phyloP scores from a whole-genome alignment of 768 basidiomycete species.

The Lactifluus volemus region DNA sequence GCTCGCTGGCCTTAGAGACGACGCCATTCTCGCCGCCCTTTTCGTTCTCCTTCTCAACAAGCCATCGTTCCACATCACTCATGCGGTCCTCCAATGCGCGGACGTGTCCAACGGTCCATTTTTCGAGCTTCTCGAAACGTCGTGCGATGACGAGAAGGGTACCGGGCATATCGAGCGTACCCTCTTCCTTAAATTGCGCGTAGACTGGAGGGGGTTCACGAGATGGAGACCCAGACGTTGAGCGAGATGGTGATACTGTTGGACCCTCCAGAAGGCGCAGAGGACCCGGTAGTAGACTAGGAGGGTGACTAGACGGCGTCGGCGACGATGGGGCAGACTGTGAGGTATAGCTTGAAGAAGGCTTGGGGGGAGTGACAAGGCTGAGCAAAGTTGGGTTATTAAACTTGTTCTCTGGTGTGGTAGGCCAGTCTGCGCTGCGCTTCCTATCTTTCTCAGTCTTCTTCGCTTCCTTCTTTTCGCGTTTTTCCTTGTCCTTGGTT shows the following conservation, averaged over 20 bases:
- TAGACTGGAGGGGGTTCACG: constrained; percentile 63
- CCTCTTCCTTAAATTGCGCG: constrained; percentile 63
- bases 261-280: constrained; percentile 41
- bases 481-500: constrained; percentile 56
- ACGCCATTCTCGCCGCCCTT: constrained; percentile 30
- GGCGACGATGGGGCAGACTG: constrained; percentile 54
- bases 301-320: constrained; percentile 44
- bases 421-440: constrained; percentile 40
- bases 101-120: constrained; percentile 84
- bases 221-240: constrained; percentile 45
- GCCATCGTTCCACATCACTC: constrained; percentile 86
- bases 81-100: constrained; percentile 86
- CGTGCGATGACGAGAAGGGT: constrained; percentile 68
- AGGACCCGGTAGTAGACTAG: constrained; percentile 57
- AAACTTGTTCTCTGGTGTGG: constrained; percentile 42
- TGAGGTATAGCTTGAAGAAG: constrained; percentile 39
- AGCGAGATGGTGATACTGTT: constrained; percentile 40
- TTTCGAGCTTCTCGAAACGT: constrained; percentile 83
- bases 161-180: constrained; percentile 63
- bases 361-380: constrained; percentile 40
- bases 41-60: constrained; percentile 76
- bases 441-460: constrained; percentile 37
- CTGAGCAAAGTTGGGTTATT: constrained; percentile 51
- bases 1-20: constrained; percentile 14
- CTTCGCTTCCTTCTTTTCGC: constrained; percentile 31